Percentiles rank a stretch among this genome's conserved stretches.
phyloP scores from a whole-genome alignment of 1,284 basidiomycete genomes.

The Moesziomyces globuligerus region DNA sequence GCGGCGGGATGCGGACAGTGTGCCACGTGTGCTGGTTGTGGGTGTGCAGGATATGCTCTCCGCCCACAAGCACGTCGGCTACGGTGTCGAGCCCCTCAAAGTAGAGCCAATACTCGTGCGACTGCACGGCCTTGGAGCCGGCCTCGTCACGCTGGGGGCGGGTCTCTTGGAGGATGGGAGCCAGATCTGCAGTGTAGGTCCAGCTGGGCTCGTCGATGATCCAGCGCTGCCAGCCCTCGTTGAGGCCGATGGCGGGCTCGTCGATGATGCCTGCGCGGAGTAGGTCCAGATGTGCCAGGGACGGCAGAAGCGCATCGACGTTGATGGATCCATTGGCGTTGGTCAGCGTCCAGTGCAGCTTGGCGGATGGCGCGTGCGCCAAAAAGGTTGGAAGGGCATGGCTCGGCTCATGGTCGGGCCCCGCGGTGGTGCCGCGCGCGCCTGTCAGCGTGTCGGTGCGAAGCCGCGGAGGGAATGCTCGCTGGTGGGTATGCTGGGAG shows the following conservation, averaged over 20 bases:
- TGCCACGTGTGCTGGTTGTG: constrained; percentile 74
- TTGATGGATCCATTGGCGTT: constrained; percentile 73
- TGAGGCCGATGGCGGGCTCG: constrained; percentile 73
- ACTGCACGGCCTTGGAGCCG: constrained; percentile 27
- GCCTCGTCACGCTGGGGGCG: background rate
- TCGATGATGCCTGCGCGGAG: constrained; percentile 72
- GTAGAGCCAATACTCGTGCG: constrained; percentile 70
- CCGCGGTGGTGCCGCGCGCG: no score
- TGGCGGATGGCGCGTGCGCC: constrained; percentile 1
- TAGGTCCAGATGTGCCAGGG: constrained; percentile 73
- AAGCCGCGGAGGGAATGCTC: constrained; percentile 21
- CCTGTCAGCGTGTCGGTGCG: no score
- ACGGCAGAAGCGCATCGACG: constrained; percentile 72
- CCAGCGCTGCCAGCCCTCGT: constrained; percentile 74
- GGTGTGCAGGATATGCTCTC: constrained; percentile 73
- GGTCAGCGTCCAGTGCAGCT: constrained; percentile 70
- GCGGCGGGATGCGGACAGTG: constrained; percentile 69
- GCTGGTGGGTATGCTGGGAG: constrained; percentile 16
- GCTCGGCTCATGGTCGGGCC: background rate
- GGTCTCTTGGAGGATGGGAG: constrained; percentile 67
- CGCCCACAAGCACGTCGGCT: constrained; percentile 73
- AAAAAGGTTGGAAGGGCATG: background rate
- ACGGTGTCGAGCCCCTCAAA: constrained; percentile 75
- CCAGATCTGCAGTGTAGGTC: constrained; percentile 74
- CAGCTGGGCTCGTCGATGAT: constrained; percentile 73